Evolutionary conservation across 805 yeast species (phyloP).

Genomic region (Candida arabinofermentans): DNA sequence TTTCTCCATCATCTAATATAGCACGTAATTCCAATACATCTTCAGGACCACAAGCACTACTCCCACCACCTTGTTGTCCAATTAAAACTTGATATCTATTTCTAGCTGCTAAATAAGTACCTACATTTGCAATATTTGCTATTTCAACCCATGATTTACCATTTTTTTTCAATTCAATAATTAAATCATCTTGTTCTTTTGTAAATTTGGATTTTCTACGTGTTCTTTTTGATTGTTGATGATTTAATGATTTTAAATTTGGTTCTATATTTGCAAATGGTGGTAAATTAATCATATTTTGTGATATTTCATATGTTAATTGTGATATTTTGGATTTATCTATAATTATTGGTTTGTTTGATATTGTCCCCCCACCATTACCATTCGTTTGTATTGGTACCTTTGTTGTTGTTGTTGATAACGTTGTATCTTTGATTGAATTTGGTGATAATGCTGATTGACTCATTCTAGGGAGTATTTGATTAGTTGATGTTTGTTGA

Average conservation of each 20-base stretch:
- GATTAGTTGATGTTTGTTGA: neutral
- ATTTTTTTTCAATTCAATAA: conserved; percentile 53
- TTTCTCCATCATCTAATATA: conserved; percentile 64
- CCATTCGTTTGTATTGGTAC: no score
- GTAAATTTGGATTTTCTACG: conserved; percentile 67
- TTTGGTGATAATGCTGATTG: neutral
- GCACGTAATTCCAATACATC: conserved; percentile 49
- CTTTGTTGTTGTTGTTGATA: neutral
- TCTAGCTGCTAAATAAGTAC: conserved; percentile 67
- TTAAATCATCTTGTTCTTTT: conserved; percentile 62
- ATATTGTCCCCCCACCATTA: no score
- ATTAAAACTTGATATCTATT: conserved; percentile 76
- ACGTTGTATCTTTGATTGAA: neutral
- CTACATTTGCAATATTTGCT: conserved; percentile 60
- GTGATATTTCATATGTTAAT: conserved; percentile 24
- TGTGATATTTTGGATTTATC: conserved; percentile 15
- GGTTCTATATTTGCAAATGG: conserved; percentile 26
- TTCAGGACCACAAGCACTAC: conserved; percentile 55
- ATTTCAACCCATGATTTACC: conserved; percentile 75
- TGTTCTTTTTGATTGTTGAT: conserved; percentile 39
- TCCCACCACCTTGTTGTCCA: conserved; percentile 79
- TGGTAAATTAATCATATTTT: conserved; percentile 21
- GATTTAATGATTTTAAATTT: conserved; percentile 15
- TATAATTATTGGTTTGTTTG: neutral
- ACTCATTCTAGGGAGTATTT: neutral